Base-by-base conservation (phyloP, 2,329 filamentous ascomycete species). In the Cladophialophora bantiana region DNA sequence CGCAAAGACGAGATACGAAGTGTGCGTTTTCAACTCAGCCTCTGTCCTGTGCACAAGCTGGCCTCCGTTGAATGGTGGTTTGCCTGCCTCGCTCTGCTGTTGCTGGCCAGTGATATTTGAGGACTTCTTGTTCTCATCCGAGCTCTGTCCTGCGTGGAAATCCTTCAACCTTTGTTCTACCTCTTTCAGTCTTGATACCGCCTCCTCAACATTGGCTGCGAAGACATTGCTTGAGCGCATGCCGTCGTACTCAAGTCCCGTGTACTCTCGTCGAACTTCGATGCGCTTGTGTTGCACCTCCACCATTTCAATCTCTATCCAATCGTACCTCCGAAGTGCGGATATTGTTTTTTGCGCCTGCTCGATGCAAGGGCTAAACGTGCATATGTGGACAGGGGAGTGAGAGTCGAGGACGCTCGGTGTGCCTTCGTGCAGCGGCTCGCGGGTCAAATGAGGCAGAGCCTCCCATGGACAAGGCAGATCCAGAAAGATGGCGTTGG, bases 281-380 rank as follows among this genome's bases (percentile, higher is more conserved):
- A 97, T 85, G 2, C 90, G 88, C 72, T 88, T 89, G 73, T 97
- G 89, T 10, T 88, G 83, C 10, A 99, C 87, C 78, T 97, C 95
- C 0, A 96, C 91, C 92, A 97, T 97, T 72, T 92, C 89, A 70
- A 98, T 96, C 65, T 94, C 90, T 9, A 93, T 86, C 95, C 95
- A 99, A 61, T 92, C 93, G 6, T 93, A 82, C 42, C 88, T 86
- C 62, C 94, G 89, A 78, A 99, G 85, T 12, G 88, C 87, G 10
- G 91, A 90, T 62, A 97, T 89, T 0, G 95, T 98, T 64, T 89
- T 88, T 61, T 91, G 93, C 26, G 96, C 94, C 81, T 99, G 95
- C 79, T 99, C 95, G 71, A 99, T 96, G 78, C 95, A 99, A 0
- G 95, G 95, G 1, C 91, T 96, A 80, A 99, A 99, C 0, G 93